Base-by-base conservation (phyloP, 2,329 filamentous ascomycete species). In the Helotiales sp. region DNA sequence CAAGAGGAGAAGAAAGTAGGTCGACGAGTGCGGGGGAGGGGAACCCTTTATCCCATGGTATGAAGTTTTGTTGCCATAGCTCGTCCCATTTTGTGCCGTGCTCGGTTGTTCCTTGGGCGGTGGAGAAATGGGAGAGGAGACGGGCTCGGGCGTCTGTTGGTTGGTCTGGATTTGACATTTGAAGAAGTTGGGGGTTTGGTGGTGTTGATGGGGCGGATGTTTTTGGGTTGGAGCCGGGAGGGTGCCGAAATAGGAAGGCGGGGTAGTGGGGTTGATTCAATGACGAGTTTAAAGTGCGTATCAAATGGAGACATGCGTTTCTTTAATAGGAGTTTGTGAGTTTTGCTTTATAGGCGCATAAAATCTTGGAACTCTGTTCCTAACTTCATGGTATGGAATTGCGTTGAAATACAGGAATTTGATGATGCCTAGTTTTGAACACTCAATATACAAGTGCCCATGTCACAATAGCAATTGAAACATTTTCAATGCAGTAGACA, bases 1-100 rank as follows among this genome's bases (percentile, higher is more conserved):
- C 77, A 10, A 72, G 66, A 1, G 77, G 74, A 59, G 79, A 73
- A 48, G 70, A 62, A 29, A 85, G 73, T 13, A 83, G 64, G 65
- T 86, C 82, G 44, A 75, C 69, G n/a, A 85, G 76, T 48, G 82
- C 81, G 54, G 78, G 70, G 40, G 77, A 82, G 4, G 81, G 79
- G 17, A 74, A 76, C 17, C 78, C 78, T 57, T 80, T 79, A 70
- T 85, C 83, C 82, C 81, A 85, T n/a, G 80, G 81, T 6, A 77
- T 77, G 64, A 69, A 66, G 1, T 60, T 61, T 22, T 77, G 70
- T 46, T 72, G 69, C 76, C 79, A 85, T 38, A 80, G 74, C 25
- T 72, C 68, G 63, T 80, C 73, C 82, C 82, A 85, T 64, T 63
- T 68, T 24, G 48, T 12, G 33, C 58, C 61, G 49, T 72, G 67